A percentile compares a stretch with the other conserved stretches of the same genome.
These are phyloP conservation scores for Eutrema yunnanense DNA, from an alignment of 345 rosid species.

Conservation along the genomic window DNA sequence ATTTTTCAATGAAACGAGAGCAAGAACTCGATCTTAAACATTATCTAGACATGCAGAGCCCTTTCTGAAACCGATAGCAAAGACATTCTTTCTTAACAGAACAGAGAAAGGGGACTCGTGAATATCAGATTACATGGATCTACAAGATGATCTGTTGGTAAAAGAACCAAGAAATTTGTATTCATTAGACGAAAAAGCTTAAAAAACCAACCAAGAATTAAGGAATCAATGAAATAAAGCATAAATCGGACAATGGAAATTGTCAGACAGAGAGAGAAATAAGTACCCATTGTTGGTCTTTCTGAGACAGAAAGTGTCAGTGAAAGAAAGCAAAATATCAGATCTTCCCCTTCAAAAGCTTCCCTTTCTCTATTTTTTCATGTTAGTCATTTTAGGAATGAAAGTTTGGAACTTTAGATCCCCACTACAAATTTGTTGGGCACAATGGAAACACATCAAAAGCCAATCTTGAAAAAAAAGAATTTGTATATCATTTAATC, in stretches of 20 bases:
- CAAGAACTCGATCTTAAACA: neutral
- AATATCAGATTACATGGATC: constrained; percentile 1
- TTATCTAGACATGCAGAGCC: neutral
- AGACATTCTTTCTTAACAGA: neutral
- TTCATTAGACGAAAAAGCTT: neutral
- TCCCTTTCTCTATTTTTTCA: constrained; percentile 4
- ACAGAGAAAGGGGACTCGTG: neutral
- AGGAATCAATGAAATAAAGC: neutral
- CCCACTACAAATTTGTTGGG: neutral
- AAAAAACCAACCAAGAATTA: neutral
- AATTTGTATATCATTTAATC: neutral
- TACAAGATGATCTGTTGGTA: neutral
- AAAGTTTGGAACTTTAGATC: constrained; percentile 5
- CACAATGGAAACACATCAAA: constrained; percentile 11
- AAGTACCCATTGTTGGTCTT: constrained; percentile 23
- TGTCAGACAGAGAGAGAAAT: neutral
- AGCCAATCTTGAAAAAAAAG: neutral
- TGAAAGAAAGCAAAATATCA: neutral
- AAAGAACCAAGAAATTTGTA: neutral
- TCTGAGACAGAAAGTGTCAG: neutral
- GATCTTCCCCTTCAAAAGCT: constrained; percentile 12
- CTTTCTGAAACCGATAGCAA: neutral
- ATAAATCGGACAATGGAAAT: neutral
- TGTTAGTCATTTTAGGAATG: neutral
- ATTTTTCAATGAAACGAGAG: neutral